These are phyloP conservation scores for Stenogyne calaminthoides DNA, from an alignment of 305 asterid species.

Conservation along the genomic window DNA sequence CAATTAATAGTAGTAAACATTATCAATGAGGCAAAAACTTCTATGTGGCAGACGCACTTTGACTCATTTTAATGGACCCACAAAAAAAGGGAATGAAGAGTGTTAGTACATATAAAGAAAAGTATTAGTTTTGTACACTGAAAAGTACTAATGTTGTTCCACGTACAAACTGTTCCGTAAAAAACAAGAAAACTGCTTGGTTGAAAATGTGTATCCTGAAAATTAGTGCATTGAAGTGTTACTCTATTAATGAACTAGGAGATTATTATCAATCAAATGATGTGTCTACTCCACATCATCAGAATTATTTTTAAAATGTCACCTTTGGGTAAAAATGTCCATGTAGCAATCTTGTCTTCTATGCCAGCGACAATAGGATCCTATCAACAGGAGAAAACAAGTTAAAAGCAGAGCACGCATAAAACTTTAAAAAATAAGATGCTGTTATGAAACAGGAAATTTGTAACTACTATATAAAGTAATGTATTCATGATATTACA, in stretches of 20 bases:
- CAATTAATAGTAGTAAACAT: neutral
- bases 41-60: neutral
- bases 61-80: neutral
- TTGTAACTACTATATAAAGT: neutral
- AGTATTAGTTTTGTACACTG: neutral
- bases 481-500: neutral
- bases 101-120: too few species aligned
- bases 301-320: neutral
- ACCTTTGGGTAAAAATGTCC: constrained; percentile 98
- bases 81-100: neutral
- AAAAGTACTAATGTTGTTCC: neutral
- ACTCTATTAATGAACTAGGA: constrained; percentile 12
- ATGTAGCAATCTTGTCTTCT: constrained; percentile 91
- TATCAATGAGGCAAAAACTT: neutral
- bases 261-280: constrained; percentile 5
- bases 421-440: constrained; percentile 14
- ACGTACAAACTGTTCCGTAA: too few species aligned
- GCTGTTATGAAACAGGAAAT: constrained; percentile 11
- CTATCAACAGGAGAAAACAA: constrained; percentile 44
- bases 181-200: too few species aligned
- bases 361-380: constrained; percentile 93
- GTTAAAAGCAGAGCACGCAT: constrained; percentile 8
- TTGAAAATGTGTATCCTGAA: too few species aligned
- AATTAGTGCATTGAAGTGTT: neutral
- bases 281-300: constrained; percentile 10